Conservation (phyloP, 306 rosid genomes). For the Canavalia ensiformis region DNA sequence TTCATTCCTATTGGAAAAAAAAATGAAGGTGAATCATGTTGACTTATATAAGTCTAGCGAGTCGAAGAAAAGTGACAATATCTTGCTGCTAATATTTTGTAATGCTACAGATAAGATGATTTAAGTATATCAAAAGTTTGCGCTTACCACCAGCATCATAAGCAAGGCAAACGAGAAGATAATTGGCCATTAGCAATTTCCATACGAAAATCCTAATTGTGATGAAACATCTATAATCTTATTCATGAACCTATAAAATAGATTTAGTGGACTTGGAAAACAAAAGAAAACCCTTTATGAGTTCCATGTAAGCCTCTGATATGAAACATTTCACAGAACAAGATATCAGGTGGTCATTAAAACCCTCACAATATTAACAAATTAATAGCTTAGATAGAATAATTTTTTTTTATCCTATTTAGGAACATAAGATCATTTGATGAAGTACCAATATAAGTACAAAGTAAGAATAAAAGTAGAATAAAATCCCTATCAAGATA, state of each 20-base stretch:
- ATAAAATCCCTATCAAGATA: not conserved
- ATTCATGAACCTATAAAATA: not conserved
- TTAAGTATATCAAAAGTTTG: not conserved
- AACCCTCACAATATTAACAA: not conserved
- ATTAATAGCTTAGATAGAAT: not conserved
- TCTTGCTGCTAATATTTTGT: not conserved
- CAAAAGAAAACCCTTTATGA: not conserved
- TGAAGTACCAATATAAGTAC: not conserved
- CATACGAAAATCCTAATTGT: not conserved
- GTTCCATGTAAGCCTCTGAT: not conserved
- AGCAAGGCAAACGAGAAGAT: conserved; percentile 11
- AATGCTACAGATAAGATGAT: not conserved
- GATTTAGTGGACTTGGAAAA: not conserved
- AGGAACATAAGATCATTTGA: not conserved
- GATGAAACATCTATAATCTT: not conserved
- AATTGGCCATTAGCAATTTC: not conserved
- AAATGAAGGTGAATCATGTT: not conserved
- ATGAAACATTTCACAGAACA: not conserved
- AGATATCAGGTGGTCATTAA: not conserved
- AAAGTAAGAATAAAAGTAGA: not conserved
- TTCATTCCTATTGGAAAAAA: not conserved
- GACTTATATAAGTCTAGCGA: not conserved
- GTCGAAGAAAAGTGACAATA: not conserved
- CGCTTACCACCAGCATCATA: not conserved
- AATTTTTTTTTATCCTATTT: not conserved